phyloP scores from a whole-genome alignment of 495 filamentous ascomycete species.

The Tetracladium marchalianum region DNA sequence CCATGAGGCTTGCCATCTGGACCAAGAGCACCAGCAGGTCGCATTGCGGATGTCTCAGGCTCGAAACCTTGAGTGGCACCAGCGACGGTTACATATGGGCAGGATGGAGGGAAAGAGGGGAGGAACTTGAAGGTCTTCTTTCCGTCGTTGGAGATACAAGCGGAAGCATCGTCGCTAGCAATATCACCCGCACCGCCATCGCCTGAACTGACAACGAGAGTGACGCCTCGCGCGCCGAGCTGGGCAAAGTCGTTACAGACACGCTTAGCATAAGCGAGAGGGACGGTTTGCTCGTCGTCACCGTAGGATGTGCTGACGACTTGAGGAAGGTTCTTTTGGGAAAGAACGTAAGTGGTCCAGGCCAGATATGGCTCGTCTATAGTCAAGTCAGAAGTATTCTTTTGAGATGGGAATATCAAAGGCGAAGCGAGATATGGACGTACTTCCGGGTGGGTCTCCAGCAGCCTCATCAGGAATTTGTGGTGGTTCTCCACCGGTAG shows the following conservation, averaged over 20 bases:
- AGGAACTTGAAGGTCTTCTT: slow-evolving; percentile 49
- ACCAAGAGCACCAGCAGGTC: slow-evolving; percentile 37
- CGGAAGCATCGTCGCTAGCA: slow-evolving; percentile 27
- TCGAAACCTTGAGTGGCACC: slow-evolving; percentile 52
- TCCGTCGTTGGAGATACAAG: slow-evolving; percentile 60
- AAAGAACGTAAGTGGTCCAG: slow-evolving; percentile 59
- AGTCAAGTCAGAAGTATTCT: not conserved
- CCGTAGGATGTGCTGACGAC: slow-evolving; percentile 70
- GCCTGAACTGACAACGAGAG: slow-evolving; percentile 63
- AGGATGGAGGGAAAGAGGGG: slow-evolving; percentile 64
- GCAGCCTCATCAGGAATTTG: slow-evolving; percentile 44
- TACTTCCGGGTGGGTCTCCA: slow-evolving; percentile 25
- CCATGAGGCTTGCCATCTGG: slow-evolving; percentile 25
- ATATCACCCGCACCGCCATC: slow-evolving; percentile 51
- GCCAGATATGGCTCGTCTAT: slow-evolving; percentile 69
- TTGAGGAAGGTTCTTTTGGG: slow-evolving; percentile 56
- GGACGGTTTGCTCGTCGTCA: slow-evolving; percentile 58
- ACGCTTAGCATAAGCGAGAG: slow-evolving; percentile 47
- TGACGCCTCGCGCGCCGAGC: slow-evolving; percentile 61
- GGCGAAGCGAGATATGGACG: not conserved
- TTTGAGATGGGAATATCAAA: slow-evolving; percentile 5
- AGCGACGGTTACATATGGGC: slow-evolving; percentile 70
- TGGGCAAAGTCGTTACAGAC: slow-evolving; percentile 66
- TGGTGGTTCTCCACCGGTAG: slow-evolving; percentile 52
- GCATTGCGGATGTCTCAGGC: slow-evolving; percentile 46